Evolutionary conservation across 495 filamentous ascomycete species (phyloP), one percentile per base, ranked within the genome.

Genomic region (Sordaria brevicollis): DNA sequence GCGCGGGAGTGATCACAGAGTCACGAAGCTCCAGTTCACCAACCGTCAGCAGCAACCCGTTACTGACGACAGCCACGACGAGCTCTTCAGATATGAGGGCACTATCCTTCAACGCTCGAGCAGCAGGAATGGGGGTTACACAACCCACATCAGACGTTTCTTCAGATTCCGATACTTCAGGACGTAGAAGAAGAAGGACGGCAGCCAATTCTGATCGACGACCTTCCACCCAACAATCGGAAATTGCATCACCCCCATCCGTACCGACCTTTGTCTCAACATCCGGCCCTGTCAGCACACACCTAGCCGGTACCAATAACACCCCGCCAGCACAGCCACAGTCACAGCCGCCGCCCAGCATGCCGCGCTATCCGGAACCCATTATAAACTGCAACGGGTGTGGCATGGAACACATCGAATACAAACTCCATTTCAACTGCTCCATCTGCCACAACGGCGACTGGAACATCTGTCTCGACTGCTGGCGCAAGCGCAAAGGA

Each of bases 381-480:
- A 85, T 85, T 0, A 86, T 96, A 68, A 84, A 83, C 35, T 97
- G 93, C 75, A 84, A 88, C 33, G 78, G 86, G 35, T 97, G 93
- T 76, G 77, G 80, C 19, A 88, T 83, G 70, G 35, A 78, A 3
- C 83, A 91, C 68, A 92, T 96, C 69, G 88, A 95, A 76, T 93
- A 96, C 73, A 86, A 90, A 2, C 81, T 96, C 0, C 92, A 96
- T 77, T 93, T 91, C 78, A 88, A 89, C 76, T 97, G 93, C 79
- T 73, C 79, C 7, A 79, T 81, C 54, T 96, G 93, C 79, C 82
- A 85, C 41, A 76, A 83, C n/a, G 92, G 91, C 2, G 79, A 84
- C 31, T 94, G 86, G 81, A 89, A 93, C 76, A 82, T 96, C 21
- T 97, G 93, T 74, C 79, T 91, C 2, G 84, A 83, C 71, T 97